Evolutionary conservation across 768 basidiomycete genomes (phyloP).

Genomic region (Tulasnella sp.): DNA sequence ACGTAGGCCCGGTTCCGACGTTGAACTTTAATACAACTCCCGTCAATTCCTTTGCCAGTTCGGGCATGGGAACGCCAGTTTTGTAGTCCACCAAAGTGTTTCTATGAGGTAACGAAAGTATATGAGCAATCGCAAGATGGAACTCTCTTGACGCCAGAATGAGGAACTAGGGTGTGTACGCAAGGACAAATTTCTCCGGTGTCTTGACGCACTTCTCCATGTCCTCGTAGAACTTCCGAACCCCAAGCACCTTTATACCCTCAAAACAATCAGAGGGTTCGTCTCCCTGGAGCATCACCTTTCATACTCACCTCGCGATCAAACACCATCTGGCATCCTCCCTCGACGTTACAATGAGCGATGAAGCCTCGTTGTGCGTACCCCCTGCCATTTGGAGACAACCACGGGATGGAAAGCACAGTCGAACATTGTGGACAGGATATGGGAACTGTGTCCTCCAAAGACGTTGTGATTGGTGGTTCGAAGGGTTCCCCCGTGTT

Average conservation of each 20-base stretch:
- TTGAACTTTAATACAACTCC: not conserved
- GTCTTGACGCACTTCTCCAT: not conserved
- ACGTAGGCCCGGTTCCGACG: not conserved
- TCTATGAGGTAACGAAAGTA: not conserved
- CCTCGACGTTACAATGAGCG: not conserved
- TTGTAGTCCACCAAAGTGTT: constrained; percentile 6
- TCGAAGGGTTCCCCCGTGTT: constrained; percentile 15
- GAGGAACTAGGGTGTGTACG: not conserved
- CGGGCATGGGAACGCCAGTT: not conserved
- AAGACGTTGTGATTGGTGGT: not conserved
- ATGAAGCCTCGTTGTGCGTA: constrained; percentile 4
- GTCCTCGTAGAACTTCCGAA: constrained; percentile 4
- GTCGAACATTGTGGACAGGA: constrained; percentile 3
- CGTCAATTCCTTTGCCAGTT: not conserved
- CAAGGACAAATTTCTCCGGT: not conserved
- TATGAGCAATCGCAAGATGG: not conserved
- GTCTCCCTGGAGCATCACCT: no score
- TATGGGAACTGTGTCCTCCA: not conserved
- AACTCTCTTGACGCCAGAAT: not conserved
- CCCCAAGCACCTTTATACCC: not conserved
- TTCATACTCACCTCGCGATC: constrained; percentile 18
- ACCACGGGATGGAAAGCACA: constrained; percentile 1
- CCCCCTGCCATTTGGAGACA: not conserved
- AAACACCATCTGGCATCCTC: not conserved
- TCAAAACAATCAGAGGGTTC: not conserved